phyloP scores from a whole-genome alignment of 345 rosid species.

The Linum trigynum region DNA sequence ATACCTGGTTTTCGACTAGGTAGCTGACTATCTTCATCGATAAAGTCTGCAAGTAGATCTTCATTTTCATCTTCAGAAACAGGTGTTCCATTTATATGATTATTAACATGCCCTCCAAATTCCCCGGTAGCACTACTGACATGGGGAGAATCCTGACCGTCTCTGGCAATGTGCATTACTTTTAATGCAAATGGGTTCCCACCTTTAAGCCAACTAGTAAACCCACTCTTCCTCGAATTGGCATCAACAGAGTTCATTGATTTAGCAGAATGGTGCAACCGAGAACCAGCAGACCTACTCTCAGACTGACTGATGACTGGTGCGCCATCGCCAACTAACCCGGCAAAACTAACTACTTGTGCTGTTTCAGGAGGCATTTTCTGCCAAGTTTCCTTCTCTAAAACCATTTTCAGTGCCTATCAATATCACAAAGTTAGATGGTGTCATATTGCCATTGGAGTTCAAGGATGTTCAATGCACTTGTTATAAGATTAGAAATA shows the following conservation, averaged over 20 bases:
- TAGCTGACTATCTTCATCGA: constrained; percentile 98
- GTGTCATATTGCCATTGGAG: neutral
- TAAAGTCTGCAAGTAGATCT: constrained; percentile 92
- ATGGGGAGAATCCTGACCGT: constrained; percentile 32
- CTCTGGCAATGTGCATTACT: constrained; percentile 32
- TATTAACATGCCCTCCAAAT: constrained; percentile 30
- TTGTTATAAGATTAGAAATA: too few relatives aligned
- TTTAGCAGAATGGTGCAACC: constrained; percentile 39
- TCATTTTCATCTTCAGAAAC: constrained; percentile 84
- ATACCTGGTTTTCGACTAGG: constrained; percentile 61
- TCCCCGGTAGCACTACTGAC: constrained; percentile 44
- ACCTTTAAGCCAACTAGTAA: constrained; percentile 65
- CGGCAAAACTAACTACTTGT: constrained; percentile 70
- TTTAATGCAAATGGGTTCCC: constrained; percentile 82
- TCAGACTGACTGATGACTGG: constrained; percentile 53
- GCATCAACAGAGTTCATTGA: constrained; percentile 29
- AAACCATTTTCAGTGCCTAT: constrained; percentile 95
- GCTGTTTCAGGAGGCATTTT: constrained; percentile 64
- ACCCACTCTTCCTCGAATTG: constrained; percentile 49
- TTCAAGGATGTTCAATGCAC: neutral
- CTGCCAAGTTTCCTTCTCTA: constrained; percentile 93
- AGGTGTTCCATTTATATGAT: constrained; percentile 44
- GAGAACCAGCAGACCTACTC: constrained; percentile 33
- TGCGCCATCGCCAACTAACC: constrained; percentile 96
- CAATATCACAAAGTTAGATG: neutral